Conservation (phyloP, 148 eudicot species). For the Gaultheria prostrata region DNA sequence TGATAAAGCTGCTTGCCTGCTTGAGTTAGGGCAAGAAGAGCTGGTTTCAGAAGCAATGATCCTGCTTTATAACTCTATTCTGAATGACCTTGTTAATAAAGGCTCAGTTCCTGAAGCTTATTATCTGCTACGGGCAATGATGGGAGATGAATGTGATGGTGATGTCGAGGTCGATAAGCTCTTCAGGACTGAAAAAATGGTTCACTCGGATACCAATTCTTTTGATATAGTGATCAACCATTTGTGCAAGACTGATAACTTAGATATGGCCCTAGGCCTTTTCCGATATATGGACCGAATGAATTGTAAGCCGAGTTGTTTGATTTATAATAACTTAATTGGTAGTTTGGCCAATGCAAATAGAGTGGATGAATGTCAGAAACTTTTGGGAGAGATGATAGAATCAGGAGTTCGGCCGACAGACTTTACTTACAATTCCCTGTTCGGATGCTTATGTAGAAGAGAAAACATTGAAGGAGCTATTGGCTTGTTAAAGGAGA, state of each 20-base stretch:
- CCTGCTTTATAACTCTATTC: slow-evolving; percentile 46
- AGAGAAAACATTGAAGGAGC: slow-evolving; percentile 60
- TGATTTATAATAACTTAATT: slow-evolving; percentile 67
- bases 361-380: slow-evolving; percentile 50
- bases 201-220: slow-evolving; percentile 42
- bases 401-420: slow-evolving; percentile 43
- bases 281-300: slow-evolving; percentile 52
- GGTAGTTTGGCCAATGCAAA: slow-evolving; percentile 51
- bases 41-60: slow-evolving; percentile 30
- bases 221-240: slow-evolving; percentile 53
- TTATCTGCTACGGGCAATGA: slow-evolving; percentile 32
- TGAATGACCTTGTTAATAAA: slow-evolving; percentile 43
- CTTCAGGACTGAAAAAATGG: slow-evolving; percentile 27
- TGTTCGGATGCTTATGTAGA: slow-evolving; percentile 25
- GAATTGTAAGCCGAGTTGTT: slow-evolving; percentile 43
- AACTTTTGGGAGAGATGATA: slow-evolving; percentile 67
- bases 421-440: slow-evolving; percentile 22
- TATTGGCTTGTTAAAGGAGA: slow-evolving; percentile 51
- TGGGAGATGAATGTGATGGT: slow-evolving; percentile 30
- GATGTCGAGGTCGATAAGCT: slow-evolving; percentile 31
- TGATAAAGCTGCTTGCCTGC: slow-evolving; percentile 40
- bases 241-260: slow-evolving; percentile 48
- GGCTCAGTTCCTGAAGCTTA: slow-evolving; percentile 55
- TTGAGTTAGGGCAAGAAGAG: slow-evolving; percentile 36
- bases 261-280: slow-evolving; percentile 63